Evolutionary conservation across 2,329 filamentous ascomycete genomes (phyloP), one percentile per base, ranked within the genome.

Genomic region (Thielaviopsis ethacetica): DNA sequence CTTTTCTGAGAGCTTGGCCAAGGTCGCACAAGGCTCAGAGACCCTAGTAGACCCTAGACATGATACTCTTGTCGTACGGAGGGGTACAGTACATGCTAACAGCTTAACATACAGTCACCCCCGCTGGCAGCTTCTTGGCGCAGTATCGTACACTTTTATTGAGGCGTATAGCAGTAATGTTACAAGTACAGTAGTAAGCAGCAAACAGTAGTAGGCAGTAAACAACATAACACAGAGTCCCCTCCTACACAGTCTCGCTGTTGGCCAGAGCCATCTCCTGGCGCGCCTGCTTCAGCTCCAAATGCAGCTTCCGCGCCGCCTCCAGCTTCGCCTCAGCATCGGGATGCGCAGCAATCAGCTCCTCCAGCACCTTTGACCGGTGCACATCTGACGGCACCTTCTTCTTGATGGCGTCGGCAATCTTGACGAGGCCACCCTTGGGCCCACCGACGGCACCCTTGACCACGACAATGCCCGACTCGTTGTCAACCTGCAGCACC

Each of bases 351-450:
- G 77, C 73, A 13, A 60, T 54, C 50, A 63, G 54, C 6, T 54
- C 56, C 17, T 34, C 38, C 27, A 59, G 52, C 27, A 38, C 26
- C 41, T 52, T 56, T 19, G 52, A 54, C 26, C 61, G 56, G 63
- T 72, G 69, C 59, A 73, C 71, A 68, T 75, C 75, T 12, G 72
- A 69, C n/a, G 77, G 78, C 5, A 77, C 74, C 61, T 75, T 75
- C 76, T 94, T 93, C 79, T 94, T 94, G 70, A 93, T 80, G 15
- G 93, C 87, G 71, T 98, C 93, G 69, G 94, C 86, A 59, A 98
- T 76, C 72, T 84, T 83, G 62, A 98, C 86, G 60, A 91, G 73
- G 64, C 86, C 84, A 62, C 89, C 86, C 73, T 95, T 94, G 61
- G 91, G 91, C 0, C 93, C 93, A 38, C 86, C 86, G 50, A 98